phyloP scores from a whole-genome alignment of 2,329 filamentous ascomycete species.

The Pyrenochaeta sp. region DNA sequence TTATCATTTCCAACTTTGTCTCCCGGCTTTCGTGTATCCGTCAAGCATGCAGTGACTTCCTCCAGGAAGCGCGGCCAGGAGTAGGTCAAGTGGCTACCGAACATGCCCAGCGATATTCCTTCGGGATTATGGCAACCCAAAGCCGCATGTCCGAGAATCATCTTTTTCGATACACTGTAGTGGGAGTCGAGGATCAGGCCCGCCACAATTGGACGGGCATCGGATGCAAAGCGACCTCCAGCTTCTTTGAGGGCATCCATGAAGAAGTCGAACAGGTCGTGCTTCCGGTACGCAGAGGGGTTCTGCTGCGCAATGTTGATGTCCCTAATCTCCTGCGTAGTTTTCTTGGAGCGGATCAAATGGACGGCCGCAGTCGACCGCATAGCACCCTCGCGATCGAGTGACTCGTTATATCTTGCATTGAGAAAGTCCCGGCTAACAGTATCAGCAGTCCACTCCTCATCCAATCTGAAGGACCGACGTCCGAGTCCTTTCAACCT shows the following conservation, averaged over 20 bases:
- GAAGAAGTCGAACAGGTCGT: constrained; percentile 33
- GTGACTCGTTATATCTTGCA: constrained; percentile 14
- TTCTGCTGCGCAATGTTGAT: constrained; percentile 33
- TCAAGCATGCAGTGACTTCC: constrained; percentile 38
- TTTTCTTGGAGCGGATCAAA: constrained; percentile 34
- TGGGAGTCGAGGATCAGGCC: constrained; percentile 43
- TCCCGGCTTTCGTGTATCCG: constrained; percentile 49
- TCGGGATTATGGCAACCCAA: constrained; percentile 33
- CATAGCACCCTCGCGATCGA: constrained; percentile 27
- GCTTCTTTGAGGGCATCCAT: constrained; percentile 31
- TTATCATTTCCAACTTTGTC: constrained; percentile 42
- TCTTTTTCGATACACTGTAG: constrained; percentile 29
- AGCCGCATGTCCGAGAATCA: constrained; percentile 36
- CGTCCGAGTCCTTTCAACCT: constrained; percentile 34
- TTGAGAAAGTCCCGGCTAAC: constrained; percentile 32
- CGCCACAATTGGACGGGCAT: constrained; percentile 37
- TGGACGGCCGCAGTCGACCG: constrained; percentile 39
- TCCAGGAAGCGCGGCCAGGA: constrained; percentile 43
- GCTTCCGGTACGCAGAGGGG: constrained; percentile 11
- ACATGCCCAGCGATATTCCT: constrained; percentile 37
- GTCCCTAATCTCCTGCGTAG: constrained; percentile 32
- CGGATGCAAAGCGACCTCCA: constrained; percentile 35
- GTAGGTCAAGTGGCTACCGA: constrained; percentile 39
- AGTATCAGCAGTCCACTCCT: constrained; percentile 39
- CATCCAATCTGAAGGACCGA: constrained; percentile 42